Base-by-base conservation (phyloP, 1,284 basidiomycete species). In the Trichosporon inkin region DNA sequence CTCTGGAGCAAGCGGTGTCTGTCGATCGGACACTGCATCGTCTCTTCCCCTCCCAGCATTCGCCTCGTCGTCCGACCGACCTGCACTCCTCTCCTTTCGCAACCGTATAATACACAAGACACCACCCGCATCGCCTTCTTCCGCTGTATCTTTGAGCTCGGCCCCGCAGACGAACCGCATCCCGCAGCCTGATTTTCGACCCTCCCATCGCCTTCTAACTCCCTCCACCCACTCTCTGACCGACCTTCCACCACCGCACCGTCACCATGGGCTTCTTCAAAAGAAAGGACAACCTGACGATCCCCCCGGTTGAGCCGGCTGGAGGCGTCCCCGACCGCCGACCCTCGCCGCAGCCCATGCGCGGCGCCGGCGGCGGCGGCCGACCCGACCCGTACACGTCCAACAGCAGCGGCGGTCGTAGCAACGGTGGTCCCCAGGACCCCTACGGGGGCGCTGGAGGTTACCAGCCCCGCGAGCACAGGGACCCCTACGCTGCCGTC, bases 231-330 rank as follows among this genome's bases (percentile, higher is more conserved):
- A 14, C 6, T 53, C 32, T n/a, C n/a, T 13, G 22, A 49, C 20
- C 20, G 53, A 37, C 54, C 24, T 5, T 53, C 52, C 36, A 14
- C 58, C 17, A 53, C 51, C 20, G 59, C 68, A 78, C 58, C 65
- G 16, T 60, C 70, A 79, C 58, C 66, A 91, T 92, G 89, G 84
- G 88, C 76, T 88, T 88, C 80, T 88, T 84, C 62, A 84, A 84
- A 70, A 90, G 75, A 60, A 73, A 88, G 73, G 82, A 88, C 60
- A 82, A 84, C 68, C 76, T 82, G 54, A 65, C 83, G 11, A 92
- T 93, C 61, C 91, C 91, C 38, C 88, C 79, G 64, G 71, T 72
- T 17, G 66, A 65, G 11, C 55, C 68, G 40, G 61, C 67, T 20
- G 55, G 63, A 49, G 55, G 61, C 56, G 44, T 66, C 65, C 66